These are phyloP conservation scores for Coleophoma crateriformis DNA, from an alignment of 2,329 filamentous ascomycete species.

Conservation along the genomic window DNA sequence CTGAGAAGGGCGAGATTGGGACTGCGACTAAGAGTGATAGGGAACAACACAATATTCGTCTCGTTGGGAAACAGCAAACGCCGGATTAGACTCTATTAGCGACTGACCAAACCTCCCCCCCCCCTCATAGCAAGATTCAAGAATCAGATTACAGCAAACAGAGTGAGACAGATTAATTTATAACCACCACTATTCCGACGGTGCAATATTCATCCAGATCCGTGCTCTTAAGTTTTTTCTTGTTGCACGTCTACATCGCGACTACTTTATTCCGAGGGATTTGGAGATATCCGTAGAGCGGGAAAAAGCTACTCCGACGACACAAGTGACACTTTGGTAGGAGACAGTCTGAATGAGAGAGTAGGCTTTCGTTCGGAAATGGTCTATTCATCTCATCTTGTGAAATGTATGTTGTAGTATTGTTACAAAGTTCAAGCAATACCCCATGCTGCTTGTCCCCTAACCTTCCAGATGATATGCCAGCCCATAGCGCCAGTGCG, in stretches of 20 bases:
- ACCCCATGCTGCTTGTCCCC: background rate
- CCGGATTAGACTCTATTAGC: too few species aligned
- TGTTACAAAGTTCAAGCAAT: slow-evolving; percentile 20
- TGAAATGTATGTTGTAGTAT: slow-evolving; percentile 16
- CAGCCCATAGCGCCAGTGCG: slow-evolving; percentile 16
- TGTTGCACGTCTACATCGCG: background rate
- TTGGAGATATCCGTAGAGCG: background rate
- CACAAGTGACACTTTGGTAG: too few species aligned
- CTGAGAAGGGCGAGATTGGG: too few species aligned
- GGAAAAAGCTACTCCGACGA: background rate
- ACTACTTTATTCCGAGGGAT: background rate
- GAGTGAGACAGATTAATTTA: too few species aligned
- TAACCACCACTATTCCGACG: too few species aligned
- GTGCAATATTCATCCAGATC: background rate
- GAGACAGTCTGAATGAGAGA: background rate
- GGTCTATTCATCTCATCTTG: background rate
- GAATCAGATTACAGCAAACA: too few species aligned
- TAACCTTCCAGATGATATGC: too few species aligned
- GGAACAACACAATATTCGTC: too few species aligned
- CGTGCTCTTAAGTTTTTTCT: background rate
- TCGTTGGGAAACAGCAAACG: too few species aligned
- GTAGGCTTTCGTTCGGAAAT: background rate
- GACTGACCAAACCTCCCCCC: too few species aligned
- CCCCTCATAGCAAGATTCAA: too few species aligned
- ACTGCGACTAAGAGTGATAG: too few species aligned